Evolutionary conservation across 805 yeast species (phyloP), one percentile per base, ranked within the genome.

Genomic region (Yamadazyma takamatsuzukensis): DNA sequence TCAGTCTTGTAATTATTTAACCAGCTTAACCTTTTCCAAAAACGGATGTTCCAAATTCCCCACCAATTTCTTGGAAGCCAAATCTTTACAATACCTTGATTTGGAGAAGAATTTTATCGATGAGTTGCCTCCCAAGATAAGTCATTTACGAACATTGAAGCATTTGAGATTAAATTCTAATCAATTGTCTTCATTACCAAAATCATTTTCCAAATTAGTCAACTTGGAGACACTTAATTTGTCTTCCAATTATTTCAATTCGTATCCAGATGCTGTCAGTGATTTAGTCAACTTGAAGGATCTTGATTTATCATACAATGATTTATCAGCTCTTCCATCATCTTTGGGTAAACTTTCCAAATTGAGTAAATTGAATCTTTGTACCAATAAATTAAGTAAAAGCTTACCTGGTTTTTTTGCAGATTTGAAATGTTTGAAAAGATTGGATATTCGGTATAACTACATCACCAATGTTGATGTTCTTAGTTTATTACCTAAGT

Each of bases 221-320:
- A 69, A 69, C 40, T 61, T 85, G 44, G 70, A 72, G 36, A 56
- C 71, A 5, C 60, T 93, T 43, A 86, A 93, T 51, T 59, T 93
- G 28, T 77, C 95, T 2, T 88, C 96, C 3, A 93, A 94, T 53
- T 64, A 62, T 39, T 76, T 84, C 48, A 69, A 69, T 27, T 44
- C 44, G 2, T 79, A 78, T 40, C 94, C 93, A 0, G 81, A 75
- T 32, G 72, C 81, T 2, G 62, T 90, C 13, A 76, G 77, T 43
- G 68, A 72, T 15, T 67, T 90, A 40, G 50, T 66, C 0, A 72
- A 72, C 32, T 67, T 90, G 33, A 60, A 66, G 26, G 81, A 80
- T 33, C 65, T 93, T 41, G 94, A 90, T 51, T 51, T 90, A 26
- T 84, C 96, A 0, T 89, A 86, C 57, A 93, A 93, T 55, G 74